Evolutionary conservation across 148 eudicot species (phyloP).

Genomic region (Rhododendron mucronatum): DNA sequence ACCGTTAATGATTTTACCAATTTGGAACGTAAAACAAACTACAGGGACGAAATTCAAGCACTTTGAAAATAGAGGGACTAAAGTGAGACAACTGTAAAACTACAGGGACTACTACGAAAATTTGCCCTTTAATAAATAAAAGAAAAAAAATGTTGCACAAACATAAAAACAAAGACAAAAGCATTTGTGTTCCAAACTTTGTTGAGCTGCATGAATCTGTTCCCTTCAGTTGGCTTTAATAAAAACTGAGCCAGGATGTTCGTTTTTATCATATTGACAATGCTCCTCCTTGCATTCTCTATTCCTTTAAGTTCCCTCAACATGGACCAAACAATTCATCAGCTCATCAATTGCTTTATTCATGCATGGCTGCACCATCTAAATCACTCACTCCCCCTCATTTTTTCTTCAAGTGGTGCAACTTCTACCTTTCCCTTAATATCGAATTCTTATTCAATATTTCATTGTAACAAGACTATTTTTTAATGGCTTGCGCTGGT

Average conservation of each 20-base stretch:
- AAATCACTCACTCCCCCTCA: background rate
- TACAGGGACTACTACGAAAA: too few species aligned
- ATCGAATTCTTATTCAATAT: background rate
- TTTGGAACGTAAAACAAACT: too few species aligned
- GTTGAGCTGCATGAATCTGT: background rate
- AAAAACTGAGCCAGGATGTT: too few species aligned
- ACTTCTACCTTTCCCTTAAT: background rate
- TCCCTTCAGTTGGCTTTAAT: background rate
- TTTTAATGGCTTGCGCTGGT: background rate
- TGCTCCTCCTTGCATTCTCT: too few species aligned
- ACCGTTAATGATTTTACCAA: too few species aligned
- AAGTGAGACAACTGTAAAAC: too few species aligned
- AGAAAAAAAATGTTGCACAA: background rate
- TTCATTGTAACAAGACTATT: background rate
- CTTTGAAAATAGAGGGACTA: too few species aligned
- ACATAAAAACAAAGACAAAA: background rate
- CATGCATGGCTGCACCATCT: background rate
- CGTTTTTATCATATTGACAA: too few species aligned
- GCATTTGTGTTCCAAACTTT: too few species aligned
- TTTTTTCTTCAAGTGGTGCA: background rate
- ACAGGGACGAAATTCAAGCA: too few species aligned
- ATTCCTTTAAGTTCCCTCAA: too few species aligned
- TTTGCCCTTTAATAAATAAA: background rate
- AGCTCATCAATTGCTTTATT: background rate
- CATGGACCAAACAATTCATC: too few species aligned